Evolutionary conservation across 257 asterid species (phyloP), one percentile per base, ranked within the genome.

Genomic region (Penstemon barbatus): DNA sequence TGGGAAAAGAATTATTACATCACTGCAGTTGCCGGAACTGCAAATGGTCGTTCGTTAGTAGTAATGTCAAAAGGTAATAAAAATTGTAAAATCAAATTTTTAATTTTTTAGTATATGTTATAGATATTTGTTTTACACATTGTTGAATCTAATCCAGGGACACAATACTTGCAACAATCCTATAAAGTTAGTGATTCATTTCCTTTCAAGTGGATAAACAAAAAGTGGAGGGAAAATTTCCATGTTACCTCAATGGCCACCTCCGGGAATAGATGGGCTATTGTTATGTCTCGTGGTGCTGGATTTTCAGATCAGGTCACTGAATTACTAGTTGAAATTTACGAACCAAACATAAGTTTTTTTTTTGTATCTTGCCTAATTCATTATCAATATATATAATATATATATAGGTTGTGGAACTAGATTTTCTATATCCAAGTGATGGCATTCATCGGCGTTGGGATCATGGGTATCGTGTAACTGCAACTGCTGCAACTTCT

Each of bases 181-280:
- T 91, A 91, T 80, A 91, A 91, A 85, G 92, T 91, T 40, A 79
- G 95, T 7, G 98, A 91, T 12, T 77, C 95, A 41, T 91, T 91
- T 78, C 98, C 98, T 0, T 91, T 76, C 83, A 91, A 91, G 82
- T 91, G 98, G 98, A 91, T 91, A 66, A 87, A 87, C 89, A 91
- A 85, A 69, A 91, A 91, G 81, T 91, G 98, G 97, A 85, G 74
- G 72, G 98, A 91, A 64, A 96, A 90, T 15, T 89, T 87, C 77
- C 68, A 62, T 63, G 96, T 91, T 38, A 91, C 98, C 49, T 72
- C 96, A 74, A 89, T 91, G 96, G 91, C 96, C 61, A 89, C 98
- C 46, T 76, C 98, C 5, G 94, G 96, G 63, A 74, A 73, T 18
- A 82, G 86, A 79, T 91, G 98, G 98, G 96, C 81, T 18, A 75